phyloP scores from a whole-genome alignment of 345 rosid genomes.

The Laguncularia racemosa region DNA sequence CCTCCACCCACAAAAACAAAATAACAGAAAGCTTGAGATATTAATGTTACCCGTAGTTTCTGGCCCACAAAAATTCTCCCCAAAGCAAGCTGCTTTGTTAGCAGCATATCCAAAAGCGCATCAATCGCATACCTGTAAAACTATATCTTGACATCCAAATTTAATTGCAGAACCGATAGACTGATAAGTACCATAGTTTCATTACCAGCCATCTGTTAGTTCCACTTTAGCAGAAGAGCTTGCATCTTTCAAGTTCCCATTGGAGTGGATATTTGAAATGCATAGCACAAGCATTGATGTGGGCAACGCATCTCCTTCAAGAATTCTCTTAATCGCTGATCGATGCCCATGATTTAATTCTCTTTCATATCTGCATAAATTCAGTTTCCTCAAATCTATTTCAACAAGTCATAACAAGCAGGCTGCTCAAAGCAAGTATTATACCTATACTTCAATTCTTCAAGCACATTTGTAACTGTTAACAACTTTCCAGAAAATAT shows the following conservation, averaged over 20 bases:
- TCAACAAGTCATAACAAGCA: slow-evolving; percentile 8
- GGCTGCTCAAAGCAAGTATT: slow-evolving; percentile 4
- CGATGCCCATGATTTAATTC: slow-evolving; percentile 87
- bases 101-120: slow-evolving; percentile 57
- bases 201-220: slow-evolving; percentile 95
- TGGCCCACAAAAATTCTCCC: slow-evolving; percentile 84
- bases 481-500: slow-evolving; percentile 53
- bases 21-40: slow-evolving; percentile 3
- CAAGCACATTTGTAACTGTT: slow-evolving; percentile 71
- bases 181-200: slow-evolving; percentile 12
- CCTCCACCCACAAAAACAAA: slow-evolving; percentile 10
- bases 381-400: slow-evolving; percentile 11
- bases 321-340: slow-evolving; percentile 80
- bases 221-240: slow-evolving; percentile 41
- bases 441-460: slow-evolving; percentile 94
- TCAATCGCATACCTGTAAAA: slow-evolving; percentile 66
- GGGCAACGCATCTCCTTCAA: slow-evolving; percentile 78
- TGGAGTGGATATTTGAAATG: slow-evolving; percentile 47
- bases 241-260: slow-evolving; percentile 24
- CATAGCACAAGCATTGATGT: slow-evolving; percentile 71
- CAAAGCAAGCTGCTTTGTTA: slow-evolving; percentile 53
- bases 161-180: slow-evolving; percentile 4
- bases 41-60: slow-evolving; percentile 60
- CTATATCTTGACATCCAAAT: slow-evolving; percentile 13
- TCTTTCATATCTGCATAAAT: slow-evolving; percentile 69